Evolutionary conservation across 345 rosid species (phyloP).

Genomic region (Populus nigra): DNA sequence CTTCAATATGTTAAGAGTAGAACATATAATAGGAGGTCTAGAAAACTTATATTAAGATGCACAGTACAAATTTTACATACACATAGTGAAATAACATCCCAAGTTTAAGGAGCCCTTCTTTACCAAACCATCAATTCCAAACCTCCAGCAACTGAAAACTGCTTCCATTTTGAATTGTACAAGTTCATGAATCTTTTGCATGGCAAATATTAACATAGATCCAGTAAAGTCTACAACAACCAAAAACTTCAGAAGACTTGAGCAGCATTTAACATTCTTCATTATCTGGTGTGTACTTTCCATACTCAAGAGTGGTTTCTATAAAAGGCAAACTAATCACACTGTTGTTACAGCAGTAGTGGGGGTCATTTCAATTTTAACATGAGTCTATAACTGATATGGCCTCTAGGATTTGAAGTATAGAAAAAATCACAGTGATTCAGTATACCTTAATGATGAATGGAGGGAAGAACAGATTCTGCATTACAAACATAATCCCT

Average conservation of each 20-base stretch:
- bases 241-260: background rate
- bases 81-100: conserved; percentile 1
- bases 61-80: background rate
- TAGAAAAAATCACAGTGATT: background rate
- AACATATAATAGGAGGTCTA: background rate
- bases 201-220: background rate
- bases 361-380: background rate
- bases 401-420: background rate
- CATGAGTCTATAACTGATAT: background rate
- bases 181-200: background rate
- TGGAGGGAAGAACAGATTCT: background rate
- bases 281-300: background rate
- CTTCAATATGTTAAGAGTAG: background rate
- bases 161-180: background rate
- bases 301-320: background rate
- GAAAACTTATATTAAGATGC: background rate
- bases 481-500: background rate
- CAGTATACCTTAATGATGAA: background rate
- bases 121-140: background rate
- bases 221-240: background rate
- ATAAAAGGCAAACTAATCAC: background rate
- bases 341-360: background rate
- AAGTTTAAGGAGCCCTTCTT: background rate
- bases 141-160: background rate
- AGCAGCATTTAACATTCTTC: background rate